Evolutionary conservation across 202 grass and related monocot species (phyloP), one percentile per base, ranked within the genome.

Genomic region (Setaria viridis): DNA sequence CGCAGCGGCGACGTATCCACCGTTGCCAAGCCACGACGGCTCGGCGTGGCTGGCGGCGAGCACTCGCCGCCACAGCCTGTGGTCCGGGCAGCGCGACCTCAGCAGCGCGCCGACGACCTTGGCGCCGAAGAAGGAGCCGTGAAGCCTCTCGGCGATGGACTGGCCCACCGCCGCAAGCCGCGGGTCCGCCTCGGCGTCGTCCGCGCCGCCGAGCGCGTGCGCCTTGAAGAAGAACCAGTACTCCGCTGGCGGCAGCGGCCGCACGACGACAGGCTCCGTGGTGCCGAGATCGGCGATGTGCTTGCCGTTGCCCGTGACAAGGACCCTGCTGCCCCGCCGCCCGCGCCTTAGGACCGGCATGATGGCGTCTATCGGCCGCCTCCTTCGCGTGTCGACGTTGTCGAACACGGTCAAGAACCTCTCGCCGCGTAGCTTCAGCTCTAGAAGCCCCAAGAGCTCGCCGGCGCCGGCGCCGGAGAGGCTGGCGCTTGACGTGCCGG

Each of bases 171-270:
- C 74, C 42, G 20, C 43, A 42, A 71, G 54, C 54, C 54, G 43
- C 5, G 55, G 42, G 30, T 85, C 83, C 30, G 9, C 74, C 65
- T 62, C 75, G 66, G 7, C 35, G 58, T 13, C 62, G 37, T 10
- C 58, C 16, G 76, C 75, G 72, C 49, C 32, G 45, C 2, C 67
- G 45, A 86, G 64, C 9, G 76, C 76, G 84, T 86, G 76, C 33
- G 45, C 84, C 67, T 62, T 63, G 84, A 86, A 86, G 84, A 85
- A 85, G 67, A 86, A 80, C 84, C 76, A 86, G 45, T 71, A 85
- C 65, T 86, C 76, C 56, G 37, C 67, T 43, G 13, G 55, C 3
- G 20, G 67, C 55, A 51, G 66, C 3, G 55, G 32, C 0, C 54
- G 66, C 20, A 86, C 43, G 10, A 48, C 6, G 75, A 85, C 29